Evolutionary conservation across 1,284 basidiomycete species (phyloP).

Genomic region (Macrocystidia cucumis): DNA sequence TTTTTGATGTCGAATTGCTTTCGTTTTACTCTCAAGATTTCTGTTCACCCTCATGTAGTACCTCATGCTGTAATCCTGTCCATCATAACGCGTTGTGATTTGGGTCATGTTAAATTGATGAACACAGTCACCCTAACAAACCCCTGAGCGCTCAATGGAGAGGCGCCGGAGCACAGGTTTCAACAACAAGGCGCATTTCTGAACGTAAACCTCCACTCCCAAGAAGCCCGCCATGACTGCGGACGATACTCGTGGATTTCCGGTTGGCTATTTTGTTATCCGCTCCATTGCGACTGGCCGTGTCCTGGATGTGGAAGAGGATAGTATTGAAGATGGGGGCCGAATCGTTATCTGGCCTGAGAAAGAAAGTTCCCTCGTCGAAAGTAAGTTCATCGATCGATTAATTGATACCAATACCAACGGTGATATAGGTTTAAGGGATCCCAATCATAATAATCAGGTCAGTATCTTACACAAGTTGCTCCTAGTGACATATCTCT

Average conservation of each 20-base stretch:
- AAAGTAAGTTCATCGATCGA: conserved; percentile 37
- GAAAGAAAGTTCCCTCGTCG: conserved; percentile 67
- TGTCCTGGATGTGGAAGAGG: conserved; percentile 53
- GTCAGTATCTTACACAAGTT: conserved; percentile 24
- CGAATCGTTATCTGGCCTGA: conserved; percentile 59
- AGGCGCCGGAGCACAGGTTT: no score
- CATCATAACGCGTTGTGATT: no score
- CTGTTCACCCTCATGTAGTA: no score
- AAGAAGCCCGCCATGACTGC: no score
- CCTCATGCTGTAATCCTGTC: no score
- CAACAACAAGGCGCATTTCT: no score
- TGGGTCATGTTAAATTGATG: no score
- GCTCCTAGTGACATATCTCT: conserved; percentile 11
- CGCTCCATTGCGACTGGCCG: conserved; percentile 52
- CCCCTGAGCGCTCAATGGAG: no score
- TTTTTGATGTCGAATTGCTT: no score
- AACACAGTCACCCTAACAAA: no score
- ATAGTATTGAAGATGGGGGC: conserved; percentile 56
- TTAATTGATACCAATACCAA: neutral
- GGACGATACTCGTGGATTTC: conserved; percentile 55
- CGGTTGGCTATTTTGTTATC: conserved; percentile 70
- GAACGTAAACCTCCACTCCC: no score
- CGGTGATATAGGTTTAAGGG: conserved; percentile 44
- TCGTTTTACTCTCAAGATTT: conserved; percentile 7
- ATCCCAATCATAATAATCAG: conserved; percentile 67